A percentile compares a stretch with the other conserved stretches of the same genome.
Evolutionary conservation across 768 basidiomycete species (phyloP).

Genomic region (Tephrocybe sp.): DNA sequence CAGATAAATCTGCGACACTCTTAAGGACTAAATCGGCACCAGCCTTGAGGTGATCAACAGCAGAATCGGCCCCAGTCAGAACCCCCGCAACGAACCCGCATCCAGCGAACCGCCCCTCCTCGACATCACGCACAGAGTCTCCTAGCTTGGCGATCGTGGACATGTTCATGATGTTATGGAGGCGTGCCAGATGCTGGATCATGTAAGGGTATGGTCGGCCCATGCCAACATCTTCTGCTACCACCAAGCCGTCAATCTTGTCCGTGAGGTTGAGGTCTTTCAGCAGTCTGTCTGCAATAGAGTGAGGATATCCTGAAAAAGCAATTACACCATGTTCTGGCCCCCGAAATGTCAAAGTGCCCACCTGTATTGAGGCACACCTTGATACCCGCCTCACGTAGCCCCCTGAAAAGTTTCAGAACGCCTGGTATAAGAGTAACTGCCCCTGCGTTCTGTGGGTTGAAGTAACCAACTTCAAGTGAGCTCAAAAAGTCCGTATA

Average conservation of each 20-base stretch:
- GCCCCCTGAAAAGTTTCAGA: background rate
- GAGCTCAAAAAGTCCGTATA: constrained; percentile 8
- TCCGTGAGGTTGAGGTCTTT: constrained; percentile 1
- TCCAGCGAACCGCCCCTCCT: constrained; percentile 13
- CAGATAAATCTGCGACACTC: constrained; percentile 9
- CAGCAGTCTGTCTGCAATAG: constrained; percentile 10
- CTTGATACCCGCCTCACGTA: constrained; percentile 10
- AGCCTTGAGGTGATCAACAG: constrained; percentile 8
- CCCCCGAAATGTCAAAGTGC: background rate
- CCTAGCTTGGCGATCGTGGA: constrained; percentile 10
- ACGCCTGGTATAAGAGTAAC: constrained; percentile 8
- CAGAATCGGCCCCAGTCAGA: constrained; percentile 10
- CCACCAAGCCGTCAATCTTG: constrained; percentile 12
- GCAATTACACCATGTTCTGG: background rate
- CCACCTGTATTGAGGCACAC: constrained; percentile 13
- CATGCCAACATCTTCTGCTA: constrained; percentile 15
- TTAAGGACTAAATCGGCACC: constrained; percentile 12
- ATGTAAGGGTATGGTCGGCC: constrained; percentile 14
- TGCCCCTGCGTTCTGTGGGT: constrained; percentile 2
- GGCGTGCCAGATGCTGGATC: constrained; percentile 13
- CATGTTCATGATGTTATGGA: constrained; percentile 11
- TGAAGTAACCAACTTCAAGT: constrained; percentile 8
- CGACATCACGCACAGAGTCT: constrained; percentile 11
- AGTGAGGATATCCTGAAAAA: constrained; percentile 10
- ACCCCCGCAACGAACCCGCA: constrained; percentile 13